Percentiles rank a stretch among this genome's conserved stretches.
Conservation (phyloP, 345 rosid genomes). For the Leavenworthia alabamica region DNA sequence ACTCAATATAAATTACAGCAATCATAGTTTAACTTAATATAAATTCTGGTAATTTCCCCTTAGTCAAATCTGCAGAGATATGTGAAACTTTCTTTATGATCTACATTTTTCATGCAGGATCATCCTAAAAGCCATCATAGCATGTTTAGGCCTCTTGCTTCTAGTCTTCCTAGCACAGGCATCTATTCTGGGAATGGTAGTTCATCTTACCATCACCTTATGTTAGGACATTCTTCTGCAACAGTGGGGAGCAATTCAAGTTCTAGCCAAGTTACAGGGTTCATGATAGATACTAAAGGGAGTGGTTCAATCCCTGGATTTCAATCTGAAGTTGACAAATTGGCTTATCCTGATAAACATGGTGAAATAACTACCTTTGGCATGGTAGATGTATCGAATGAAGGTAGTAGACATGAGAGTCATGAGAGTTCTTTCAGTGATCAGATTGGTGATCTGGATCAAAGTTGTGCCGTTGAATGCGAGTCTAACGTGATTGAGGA, state of each 20-base stretch:
- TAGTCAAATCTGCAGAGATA: background rate
- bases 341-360: conserved; percentile 37
- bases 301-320: conserved; percentile 43
- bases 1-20: background rate
- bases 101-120: conserved; percentile 49
- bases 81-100: background rate
- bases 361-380: conserved; percentile 58
- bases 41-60: background rate
- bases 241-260: conserved; percentile 61
- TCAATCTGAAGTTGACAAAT: conserved; percentile 36
- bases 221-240: conserved; percentile 61
- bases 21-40: background rate
- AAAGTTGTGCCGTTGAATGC: conserved; percentile 33
- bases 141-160: conserved; percentile 96
- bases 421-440: conserved; percentile 37
- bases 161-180: conserved; percentile 91
- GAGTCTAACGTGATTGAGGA: conserved; percentile 42
- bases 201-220: conserved; percentile 51
- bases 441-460: conserved; percentile 37
- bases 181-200: conserved; percentile 63
- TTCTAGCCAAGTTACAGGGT: conserved; percentile 53
- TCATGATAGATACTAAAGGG: conserved; percentile 48
- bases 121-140: conserved; percentile 82
- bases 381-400: conserved; percentile 42
- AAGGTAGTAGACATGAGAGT: conserved; percentile 34